Evolutionary conservation across 805 yeast genomes (phyloP).

Genomic region (Spathaspora sp.): DNA sequence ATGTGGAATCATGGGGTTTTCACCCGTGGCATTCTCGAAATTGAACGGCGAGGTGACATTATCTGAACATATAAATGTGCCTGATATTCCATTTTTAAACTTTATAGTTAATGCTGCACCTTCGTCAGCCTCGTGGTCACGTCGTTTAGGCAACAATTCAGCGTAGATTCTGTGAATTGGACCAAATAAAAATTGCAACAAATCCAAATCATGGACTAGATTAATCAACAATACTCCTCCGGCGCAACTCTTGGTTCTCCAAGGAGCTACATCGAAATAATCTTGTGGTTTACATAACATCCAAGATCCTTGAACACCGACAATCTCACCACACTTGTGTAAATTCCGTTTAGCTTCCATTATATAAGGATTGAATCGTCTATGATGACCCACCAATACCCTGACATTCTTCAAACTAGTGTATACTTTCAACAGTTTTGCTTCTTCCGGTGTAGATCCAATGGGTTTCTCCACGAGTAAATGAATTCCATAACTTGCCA

Average conservation of each 20-base stretch:
- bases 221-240: conserved; percentile 38
- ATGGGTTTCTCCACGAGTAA: conserved; percentile 37
- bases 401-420: conserved; percentile 20
- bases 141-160: conserved; percentile 27
- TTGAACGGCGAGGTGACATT: conserved; percentile 35
- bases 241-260: conserved; percentile 24
- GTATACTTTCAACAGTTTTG: conserved; percentile 23
- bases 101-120: conserved; percentile 33
- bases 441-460: conserved; percentile 26
- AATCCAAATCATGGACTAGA: conserved; percentile 37
- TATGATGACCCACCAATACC: conserved; percentile 37
- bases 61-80: conserved; percentile 36
- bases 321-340: conserved; percentile 23
- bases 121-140: conserved; percentile 31
- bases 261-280: conserved; percentile 28
- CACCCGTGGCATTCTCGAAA: conserved; percentile 38
- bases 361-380: conserved; percentile 39
- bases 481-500: conserved; percentile 31
- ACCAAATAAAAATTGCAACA: conserved; percentile 35
- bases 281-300: conserved; percentile 30
- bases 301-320: conserved; percentile 41
- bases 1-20: conserved; percentile 33
- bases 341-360: conserved; percentile 28
- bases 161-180: conserved; percentile 36
- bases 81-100: conserved; percentile 29